Base-by-base conservation (phyloP, 2,329 filamentous ascomycete species). In the Tolypocladium ovalisporum region DNA sequence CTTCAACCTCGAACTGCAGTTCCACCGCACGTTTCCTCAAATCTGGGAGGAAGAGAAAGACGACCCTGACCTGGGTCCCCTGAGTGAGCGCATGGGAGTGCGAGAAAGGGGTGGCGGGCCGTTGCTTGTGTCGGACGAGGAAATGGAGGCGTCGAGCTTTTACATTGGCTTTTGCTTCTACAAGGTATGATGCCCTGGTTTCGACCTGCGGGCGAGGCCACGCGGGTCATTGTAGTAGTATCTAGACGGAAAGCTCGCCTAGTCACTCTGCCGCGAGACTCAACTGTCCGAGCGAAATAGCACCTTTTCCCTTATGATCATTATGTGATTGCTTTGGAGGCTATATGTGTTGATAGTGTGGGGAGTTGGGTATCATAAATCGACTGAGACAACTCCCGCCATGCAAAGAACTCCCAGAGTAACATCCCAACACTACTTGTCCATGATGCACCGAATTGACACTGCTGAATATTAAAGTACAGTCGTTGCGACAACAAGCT, bases 131-230 rank as follows among this genome's bases (percentile, higher is more conserved):
- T 87, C 83, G 1, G 80, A 87, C 15, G 89, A 96, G 69, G 94
- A 99, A 76, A 88, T 95, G 81, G 92, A 97, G 71, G 94, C 94
- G 51, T 90, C 88, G 13, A 85, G 82, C 65, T 96, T 97, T 68
- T 97, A 97, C 68, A 83, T 95, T 65, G 92, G 89, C 1, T 97
- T 97, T 68, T 96, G 91, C 75, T 97, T 97, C 73, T 96, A 97
- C 74, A 96, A 97, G 77, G 90, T 95, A 52, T 94, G 78, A 62
- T 29, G 56, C 13, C n/a, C 47, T 51, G 17, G 29, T 27, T 47
- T 19, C 15, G 27, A 15, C 7, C 19, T 9, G 2, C n/a, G 19
- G 37, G 17, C 12, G 8, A 27, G 22, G 29, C 19, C 29, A 10
- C 19, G 19, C 4, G 19, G 19, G 19, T 7, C 47, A 8, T 35